Evolutionary conservation across 768 basidiomycete species (phyloP).

Genomic region (Tricholoma saponaceum): DNA sequence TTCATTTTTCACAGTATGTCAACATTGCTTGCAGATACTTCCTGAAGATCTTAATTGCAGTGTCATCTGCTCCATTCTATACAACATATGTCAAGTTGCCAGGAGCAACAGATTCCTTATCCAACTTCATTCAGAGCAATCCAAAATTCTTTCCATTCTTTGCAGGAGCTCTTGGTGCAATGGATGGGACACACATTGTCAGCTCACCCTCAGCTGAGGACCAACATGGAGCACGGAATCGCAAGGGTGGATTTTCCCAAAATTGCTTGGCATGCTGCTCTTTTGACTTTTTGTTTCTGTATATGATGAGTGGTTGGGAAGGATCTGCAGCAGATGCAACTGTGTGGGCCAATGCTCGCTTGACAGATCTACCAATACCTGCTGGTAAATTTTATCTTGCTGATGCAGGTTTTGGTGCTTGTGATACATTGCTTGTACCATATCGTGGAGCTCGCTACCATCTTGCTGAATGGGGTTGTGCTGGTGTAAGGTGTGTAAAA

Average conservation of each 20-base stretch:
- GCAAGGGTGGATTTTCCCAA: constrained; percentile 20
- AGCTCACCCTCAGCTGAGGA: constrained; percentile 6
- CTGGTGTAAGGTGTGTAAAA: too few species aligned
- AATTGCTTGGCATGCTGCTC: constrained; percentile 25
- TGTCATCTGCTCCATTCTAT: constrained; percentile 15
- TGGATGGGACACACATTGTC: constrained; percentile 16
- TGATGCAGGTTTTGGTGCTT: constrained; percentile 30
- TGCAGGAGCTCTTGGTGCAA: background rate
- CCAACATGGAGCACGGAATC: constrained; percentile 4
- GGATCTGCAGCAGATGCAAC: constrained; percentile 22
- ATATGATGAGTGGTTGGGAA: too few species aligned
- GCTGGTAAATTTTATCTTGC: constrained; percentile 29
- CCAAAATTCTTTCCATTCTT: constrained; percentile 24
- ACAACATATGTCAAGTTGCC: constrained; percentile 11
- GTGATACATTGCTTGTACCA: constrained; percentile 29
- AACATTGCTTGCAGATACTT: constrained; percentile 7
- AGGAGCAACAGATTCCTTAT: background rate
- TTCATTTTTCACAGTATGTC: too few species aligned
- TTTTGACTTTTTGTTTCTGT: constrained; percentile 23
- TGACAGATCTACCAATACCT: constrained; percentile 21
- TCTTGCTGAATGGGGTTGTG: background rate
- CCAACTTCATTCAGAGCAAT: constrained; percentile 12
- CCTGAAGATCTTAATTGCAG: background rate
- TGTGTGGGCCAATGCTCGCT: constrained; percentile 19
- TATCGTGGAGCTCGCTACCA: constrained; percentile 34